Conservation (phyloP, 108 stramenopile genomes). For the Skeletonema costatum region DNA sequence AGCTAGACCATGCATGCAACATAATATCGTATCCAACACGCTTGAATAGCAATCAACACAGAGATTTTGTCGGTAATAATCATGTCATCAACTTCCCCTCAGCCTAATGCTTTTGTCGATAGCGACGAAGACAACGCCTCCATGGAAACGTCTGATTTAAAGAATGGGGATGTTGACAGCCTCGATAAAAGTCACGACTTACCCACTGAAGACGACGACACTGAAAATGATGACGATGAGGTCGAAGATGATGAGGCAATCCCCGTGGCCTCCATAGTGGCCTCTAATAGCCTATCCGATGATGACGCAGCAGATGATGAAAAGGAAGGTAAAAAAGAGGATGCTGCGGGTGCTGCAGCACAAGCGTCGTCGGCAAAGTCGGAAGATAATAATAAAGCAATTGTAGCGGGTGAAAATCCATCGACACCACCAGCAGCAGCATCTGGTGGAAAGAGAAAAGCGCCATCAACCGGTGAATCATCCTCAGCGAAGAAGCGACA, state of each 20-base stretch:
- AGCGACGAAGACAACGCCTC: background rate
- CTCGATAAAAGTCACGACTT: background rate
- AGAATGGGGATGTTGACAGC: background rate
- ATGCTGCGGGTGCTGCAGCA: background rate
- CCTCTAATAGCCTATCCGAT: background rate
- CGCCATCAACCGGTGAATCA: background rate
- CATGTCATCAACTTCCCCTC: background rate
- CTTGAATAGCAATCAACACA: no score
- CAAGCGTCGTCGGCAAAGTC: background rate
- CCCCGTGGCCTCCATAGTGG: background rate
- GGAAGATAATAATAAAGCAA: background rate
- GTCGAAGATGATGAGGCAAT: slow-evolving; percentile 26
- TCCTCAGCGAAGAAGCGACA: slow-evolving; percentile 12
- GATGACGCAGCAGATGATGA: slow-evolving; percentile 4
- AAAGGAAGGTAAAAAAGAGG: background rate
- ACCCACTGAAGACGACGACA: background rate
- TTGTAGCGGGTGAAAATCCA: background rate
- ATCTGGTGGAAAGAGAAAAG: background rate
- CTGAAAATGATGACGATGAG: background rate
- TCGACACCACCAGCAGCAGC: background rate
- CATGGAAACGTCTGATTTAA: background rate
- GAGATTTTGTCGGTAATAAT: background rate
- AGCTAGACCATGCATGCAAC: no score
- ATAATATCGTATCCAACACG: no score
- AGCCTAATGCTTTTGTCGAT: background rate